These are phyloP conservation scores for Dendrocalamus sinicus DNA, from an alignment of 176 grass and related monocot species.

Conservation along the genomic window DNA sequence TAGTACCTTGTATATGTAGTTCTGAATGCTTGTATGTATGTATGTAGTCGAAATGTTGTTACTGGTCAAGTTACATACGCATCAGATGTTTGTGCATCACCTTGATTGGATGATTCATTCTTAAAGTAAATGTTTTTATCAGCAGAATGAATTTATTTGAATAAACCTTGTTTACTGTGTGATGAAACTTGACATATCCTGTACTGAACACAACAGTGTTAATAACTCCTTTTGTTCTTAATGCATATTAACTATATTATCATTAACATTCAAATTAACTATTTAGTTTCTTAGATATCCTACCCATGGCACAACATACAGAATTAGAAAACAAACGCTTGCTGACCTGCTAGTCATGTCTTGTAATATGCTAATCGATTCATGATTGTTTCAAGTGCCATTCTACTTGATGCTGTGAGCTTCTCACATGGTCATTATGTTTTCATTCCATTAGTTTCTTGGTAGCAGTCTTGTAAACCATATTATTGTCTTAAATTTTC, in stretches of 20 bases:
- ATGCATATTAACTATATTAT: background rate
- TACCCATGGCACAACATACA: background rate
- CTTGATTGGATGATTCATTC: background rate
- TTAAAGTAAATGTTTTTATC: background rate
- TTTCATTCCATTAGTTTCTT: background rate
- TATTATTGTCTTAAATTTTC: too few relatives aligned
- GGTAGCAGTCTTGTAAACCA: background rate
- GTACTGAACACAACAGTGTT: background rate
- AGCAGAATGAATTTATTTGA: constrained; percentile 1
- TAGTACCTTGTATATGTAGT: background rate
- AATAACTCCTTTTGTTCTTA: constrained; percentile 15
- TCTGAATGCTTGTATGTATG: background rate
- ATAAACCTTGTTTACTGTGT: constrained; percentile 12
- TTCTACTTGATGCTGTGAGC: constrained; percentile 1
- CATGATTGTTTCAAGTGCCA: background rate
- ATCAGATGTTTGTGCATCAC: background rate
- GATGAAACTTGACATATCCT: background rate
- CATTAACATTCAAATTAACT: background rate
- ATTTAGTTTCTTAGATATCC: background rate
- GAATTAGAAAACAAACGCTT: background rate
- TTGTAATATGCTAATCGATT: background rate
- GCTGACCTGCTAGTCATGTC: constrained; percentile 6
- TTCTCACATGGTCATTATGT: background rate
- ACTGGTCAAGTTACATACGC: background rate
- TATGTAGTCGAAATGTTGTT: background rate